phyloP scores from a whole-genome alignment of 139 green algal genomes.

The Closterium sp. region DNA sequence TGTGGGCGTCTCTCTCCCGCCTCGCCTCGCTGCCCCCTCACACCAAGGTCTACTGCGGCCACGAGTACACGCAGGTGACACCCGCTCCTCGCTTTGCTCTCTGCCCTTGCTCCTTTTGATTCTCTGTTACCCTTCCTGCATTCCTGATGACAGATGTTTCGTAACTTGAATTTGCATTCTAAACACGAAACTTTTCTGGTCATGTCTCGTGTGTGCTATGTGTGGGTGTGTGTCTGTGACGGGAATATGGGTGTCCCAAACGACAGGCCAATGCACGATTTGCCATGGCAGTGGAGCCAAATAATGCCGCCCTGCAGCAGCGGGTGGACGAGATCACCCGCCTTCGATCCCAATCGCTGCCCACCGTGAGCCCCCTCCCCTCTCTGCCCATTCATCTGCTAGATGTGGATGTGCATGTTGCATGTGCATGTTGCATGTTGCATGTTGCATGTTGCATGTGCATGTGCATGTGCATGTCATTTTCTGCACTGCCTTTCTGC shows the following conservation, averaged over 20 bases:
- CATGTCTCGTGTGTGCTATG: conserved; percentile 12
- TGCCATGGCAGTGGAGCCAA: conserved; percentile 51
- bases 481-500: neutral
- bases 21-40: conserved; percentile 38
- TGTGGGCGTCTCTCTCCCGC: conserved; percentile 54
- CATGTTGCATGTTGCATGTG: too few species aligned
- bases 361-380: conserved; percentile 40
- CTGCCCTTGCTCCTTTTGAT: too few species aligned
- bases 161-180: neutral
- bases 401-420: too few species aligned
- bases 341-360: conserved; percentile 22
- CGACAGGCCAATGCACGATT: conserved; percentile 54
- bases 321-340: conserved; percentile 33
- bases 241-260: neutral
- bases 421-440: too few species aligned
- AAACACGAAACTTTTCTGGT: neutral
- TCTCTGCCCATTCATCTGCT: too few species aligned
- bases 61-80: conserved; percentile 60
- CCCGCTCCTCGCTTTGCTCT: too few species aligned
- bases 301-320: conserved; percentile 45
- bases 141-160: neutral
- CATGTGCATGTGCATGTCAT: too few species aligned
- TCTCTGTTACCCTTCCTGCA: neutral
- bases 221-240: neutral
- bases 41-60: conserved; percentile 58